A percentile compares a stretch with the other conserved stretches of the same genome.
Conservation (phyloP, 1,284 basidiomycete genomes). For the Ceratorhiza oryzae-sativae region DNA sequence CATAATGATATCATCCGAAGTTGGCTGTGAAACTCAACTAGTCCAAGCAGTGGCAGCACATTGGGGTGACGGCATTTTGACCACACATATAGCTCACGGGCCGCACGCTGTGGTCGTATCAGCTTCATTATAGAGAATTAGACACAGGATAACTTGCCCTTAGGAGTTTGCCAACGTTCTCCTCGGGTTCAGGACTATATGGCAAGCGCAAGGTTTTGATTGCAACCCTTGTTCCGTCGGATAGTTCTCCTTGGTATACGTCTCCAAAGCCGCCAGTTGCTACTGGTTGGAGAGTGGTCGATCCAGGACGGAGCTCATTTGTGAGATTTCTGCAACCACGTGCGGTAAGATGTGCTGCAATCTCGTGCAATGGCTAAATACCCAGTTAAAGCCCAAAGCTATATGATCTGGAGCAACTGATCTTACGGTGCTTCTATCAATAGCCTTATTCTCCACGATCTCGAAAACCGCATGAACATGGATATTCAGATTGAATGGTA, state of each 20-base stretch:
- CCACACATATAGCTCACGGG: neutral
- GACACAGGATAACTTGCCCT: neutral
- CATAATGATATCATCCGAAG: neutral
- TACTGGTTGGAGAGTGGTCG: neutral
- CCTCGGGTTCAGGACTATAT: neutral
- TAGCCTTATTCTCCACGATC: too few relatives aligned
- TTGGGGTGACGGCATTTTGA: constrained; percentile 13
- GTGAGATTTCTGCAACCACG: constrained; percentile 5
- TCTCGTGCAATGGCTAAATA: neutral
- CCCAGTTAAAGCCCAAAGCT: neutral
- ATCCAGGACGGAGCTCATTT: neutral
- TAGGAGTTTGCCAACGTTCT: neutral
- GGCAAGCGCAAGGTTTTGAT: neutral
- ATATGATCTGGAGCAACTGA: too few relatives aligned
- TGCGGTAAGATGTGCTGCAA: neutral
- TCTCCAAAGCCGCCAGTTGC: neutral
- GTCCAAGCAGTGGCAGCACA: neutral
- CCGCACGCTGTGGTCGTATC: neutral
- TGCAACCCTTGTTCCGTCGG: neutral
- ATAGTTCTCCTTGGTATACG: neutral
- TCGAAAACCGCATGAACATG: too few relatives aligned
- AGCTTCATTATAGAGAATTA: neutral
- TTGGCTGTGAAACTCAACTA: neutral
- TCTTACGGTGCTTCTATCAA: too few relatives aligned
- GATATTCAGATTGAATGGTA: too few relatives aligned